Base-by-base conservation (phyloP, 768 basidiomycete species). In the Lanmaoa rubissima region DNA sequence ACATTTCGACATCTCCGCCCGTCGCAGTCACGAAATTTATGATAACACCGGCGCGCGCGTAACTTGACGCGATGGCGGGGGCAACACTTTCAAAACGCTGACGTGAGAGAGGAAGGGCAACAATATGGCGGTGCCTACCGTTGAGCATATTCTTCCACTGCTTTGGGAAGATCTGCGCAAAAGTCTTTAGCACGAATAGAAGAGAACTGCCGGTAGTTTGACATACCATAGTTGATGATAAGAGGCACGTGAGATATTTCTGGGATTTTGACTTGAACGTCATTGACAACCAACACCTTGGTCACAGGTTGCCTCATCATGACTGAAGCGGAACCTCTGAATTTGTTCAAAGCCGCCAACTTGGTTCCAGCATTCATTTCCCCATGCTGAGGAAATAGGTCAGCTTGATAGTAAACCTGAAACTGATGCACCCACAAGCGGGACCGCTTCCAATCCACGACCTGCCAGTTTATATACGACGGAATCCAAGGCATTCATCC, bases 21-120 rank as follows among this genome's bases (percentile, higher is more conserved):
- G 94, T 94, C 53, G 95, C 96, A 54, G 95, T 97, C 59, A 98
- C 95, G 65, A 98, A 94, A 73, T 96, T 98, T 68, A 99, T 82
- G 58, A 97, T 82, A 51, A 98, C 90, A 31, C 96, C 97, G 53
- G 93, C 89, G 51, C 93, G 87, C 40, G 87, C 82, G 69, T 92
- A 89, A 72, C 78, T 75, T 47, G 90, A 83, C n/a, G 92, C 87
- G 64, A 92, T 87, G 51, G 94, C 93, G 53, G 92, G 87, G 19
- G 91, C 84, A 63, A 94, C 91, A 51, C 92, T 94, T 63, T 4
- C 46, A 9, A 49, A 55, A 31, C 11, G 51, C 39, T 55, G 43
- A 52, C 48, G 51, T 65, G 21, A 65, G 54, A 39, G 38, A 51
- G 16, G 24, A 32, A 36, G 43, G 17, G 52, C 11, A 31, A 46